These are phyloP conservation scores for Podaxis sp. DNA, from an alignment of 768 basidiomycete species.

Conservation along the genomic window DNA sequence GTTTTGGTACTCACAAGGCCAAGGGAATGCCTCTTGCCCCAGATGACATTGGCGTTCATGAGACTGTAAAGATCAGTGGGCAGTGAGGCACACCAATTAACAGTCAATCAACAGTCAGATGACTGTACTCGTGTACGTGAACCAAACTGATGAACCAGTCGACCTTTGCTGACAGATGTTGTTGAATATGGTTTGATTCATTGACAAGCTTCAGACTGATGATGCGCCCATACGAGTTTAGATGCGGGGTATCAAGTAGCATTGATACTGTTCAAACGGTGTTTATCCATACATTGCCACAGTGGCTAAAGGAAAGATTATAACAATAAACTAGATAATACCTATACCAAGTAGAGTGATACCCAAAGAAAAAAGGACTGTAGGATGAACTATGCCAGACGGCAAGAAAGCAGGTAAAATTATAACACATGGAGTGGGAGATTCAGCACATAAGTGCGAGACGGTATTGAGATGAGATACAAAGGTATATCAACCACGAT, in stretches of 20 bases:
- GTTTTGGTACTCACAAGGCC: constrained; percentile 35
- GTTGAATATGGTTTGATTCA: no score
- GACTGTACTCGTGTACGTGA: no score
- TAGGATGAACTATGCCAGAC: neutral
- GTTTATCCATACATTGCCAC: constrained; percentile 6
- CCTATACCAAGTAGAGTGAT: constrained; percentile 5
- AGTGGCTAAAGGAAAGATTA: constrained; percentile 3
- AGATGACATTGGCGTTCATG: constrained; percentile 3
- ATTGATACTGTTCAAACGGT: constrained; percentile 2
- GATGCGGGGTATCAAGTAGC: neutral
- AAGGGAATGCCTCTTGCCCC: constrained; percentile 28
- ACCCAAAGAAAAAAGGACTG: neutral
- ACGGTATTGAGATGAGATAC: constrained; percentile 8
- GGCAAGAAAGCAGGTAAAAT: neutral
- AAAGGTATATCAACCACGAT: constrained; percentile 9
- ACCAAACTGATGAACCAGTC: no score
- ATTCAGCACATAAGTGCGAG: neutral
- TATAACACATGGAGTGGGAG: neutral
- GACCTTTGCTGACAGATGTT: no score
- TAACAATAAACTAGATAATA: constrained; percentile 10
- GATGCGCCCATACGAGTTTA: no score
- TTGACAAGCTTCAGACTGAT: no score
- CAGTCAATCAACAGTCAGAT: no score
- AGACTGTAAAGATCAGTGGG: no score
- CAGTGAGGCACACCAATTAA: no score